phyloP scores from a whole-genome alignment of 495 filamentous ascomycete genomes.

The Friedmanniomyces endolithicus region DNA sequence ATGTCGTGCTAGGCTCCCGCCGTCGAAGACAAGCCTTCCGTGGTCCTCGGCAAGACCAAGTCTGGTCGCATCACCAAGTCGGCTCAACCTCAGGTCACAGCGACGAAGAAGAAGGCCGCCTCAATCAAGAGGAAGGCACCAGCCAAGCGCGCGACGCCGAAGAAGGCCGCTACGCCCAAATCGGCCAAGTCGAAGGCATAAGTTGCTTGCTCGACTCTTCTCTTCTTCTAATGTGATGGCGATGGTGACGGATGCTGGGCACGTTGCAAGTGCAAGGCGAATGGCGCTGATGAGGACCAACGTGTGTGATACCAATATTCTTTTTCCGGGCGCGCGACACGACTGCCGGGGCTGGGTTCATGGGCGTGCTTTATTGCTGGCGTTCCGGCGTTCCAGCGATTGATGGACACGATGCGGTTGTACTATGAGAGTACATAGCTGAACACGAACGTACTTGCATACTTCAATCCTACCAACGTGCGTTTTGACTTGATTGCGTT shows the following conservation, averaged over 20 bases:
- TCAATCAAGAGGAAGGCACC: constrained; percentile 32
- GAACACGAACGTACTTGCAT: constrained; percentile 10
- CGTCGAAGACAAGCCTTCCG: constrained; percentile 59
- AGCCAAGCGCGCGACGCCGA: constrained; percentile 40
- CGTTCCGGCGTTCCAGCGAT: constrained; percentile 2
- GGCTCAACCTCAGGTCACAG: constrained; percentile 34
- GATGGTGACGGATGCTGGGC: not conserved
- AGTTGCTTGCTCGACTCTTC: not conserved
- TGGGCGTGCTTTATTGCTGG: not conserved
- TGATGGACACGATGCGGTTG: constrained; percentile 8
- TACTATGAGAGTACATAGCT: constrained; percentile 18
- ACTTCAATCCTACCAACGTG: no score
- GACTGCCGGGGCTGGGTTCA: not conserved
- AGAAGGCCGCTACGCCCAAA: constrained; percentile 26
- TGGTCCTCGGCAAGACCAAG: constrained; percentile 75
- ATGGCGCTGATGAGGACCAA: constrained; percentile 8
- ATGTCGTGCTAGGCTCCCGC: constrained; percentile 42
- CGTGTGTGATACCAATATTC: constrained; percentile 11
- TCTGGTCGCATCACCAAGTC: constrained; percentile 80
- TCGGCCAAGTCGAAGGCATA: constrained; percentile 8
- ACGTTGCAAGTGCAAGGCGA: constrained; percentile 4
- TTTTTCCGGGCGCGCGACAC: not conserved
- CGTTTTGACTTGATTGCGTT: not conserved
- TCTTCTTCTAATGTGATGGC: not conserved
- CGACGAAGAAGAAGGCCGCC: not conserved